phyloP scores from a whole-genome alignment of 2,329 filamentous ascomycete genomes.

The Leptosphaerulina australis region DNA sequence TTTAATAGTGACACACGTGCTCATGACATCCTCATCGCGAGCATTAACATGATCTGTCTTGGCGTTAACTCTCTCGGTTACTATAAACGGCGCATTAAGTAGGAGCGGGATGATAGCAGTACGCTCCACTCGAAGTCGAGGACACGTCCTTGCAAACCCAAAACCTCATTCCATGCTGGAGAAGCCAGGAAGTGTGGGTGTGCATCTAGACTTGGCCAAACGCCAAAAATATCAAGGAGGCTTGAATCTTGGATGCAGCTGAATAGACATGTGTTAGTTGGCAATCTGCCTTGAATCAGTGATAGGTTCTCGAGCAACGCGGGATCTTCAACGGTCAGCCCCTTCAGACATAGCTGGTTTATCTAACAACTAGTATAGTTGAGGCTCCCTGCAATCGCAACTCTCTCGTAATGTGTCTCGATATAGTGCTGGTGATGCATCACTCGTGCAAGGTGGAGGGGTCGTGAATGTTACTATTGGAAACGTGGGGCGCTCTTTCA shows the following conservation, averaged over 20 bases:
- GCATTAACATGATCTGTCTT: constrained; percentile 18
- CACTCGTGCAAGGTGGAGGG: constrained; percentile 28
- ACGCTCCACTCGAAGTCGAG: constrained; percentile 40
- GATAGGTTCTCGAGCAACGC: constrained; percentile 39
- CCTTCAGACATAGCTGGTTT: constrained; percentile 36
- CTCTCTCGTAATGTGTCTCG: background rate
- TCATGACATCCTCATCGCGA: constrained; percentile 21
- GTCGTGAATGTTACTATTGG: constrained; percentile 22
- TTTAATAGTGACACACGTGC: constrained; percentile 24
- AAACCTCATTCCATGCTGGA: constrained; percentile 32
- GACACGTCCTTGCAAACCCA: constrained; percentile 38
- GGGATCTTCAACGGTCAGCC: constrained; percentile 25
- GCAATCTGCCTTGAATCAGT: constrained; percentile 32
- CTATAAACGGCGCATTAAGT: constrained; percentile 35
- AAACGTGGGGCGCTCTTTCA: constrained; percentile 21
- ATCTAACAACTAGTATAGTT: constrained; percentile 39
- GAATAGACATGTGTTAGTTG: constrained; percentile 40
- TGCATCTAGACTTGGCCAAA: constrained; percentile 38
- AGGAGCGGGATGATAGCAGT: constrained; percentile 28
- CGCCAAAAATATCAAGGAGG: constrained; percentile 40
- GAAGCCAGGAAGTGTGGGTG: constrained; percentile 39
- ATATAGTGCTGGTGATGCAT: constrained; percentile 3
- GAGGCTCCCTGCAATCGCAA: background rate
- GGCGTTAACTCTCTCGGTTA: constrained; percentile 30
- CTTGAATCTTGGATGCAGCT: constrained; percentile 36